Evolutionary conservation across 2,329 filamentous ascomycete species (phyloP), one percentile per base, ranked within the genome.

Genomic region (Microsporum canis): DNA sequence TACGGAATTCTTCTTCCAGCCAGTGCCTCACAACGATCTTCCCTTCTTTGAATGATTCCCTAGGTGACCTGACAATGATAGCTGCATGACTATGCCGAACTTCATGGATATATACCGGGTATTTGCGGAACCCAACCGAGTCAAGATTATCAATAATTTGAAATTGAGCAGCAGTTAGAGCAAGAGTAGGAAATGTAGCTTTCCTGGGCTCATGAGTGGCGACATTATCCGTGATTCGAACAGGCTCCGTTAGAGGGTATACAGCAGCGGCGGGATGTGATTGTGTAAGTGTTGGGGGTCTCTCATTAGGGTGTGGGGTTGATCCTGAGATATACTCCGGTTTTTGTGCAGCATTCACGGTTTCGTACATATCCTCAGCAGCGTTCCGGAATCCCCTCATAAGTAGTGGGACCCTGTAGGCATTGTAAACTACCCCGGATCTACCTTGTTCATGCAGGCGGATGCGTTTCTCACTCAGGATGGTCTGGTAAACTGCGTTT

Each of bases 71-170:
- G 39, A 95, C 85, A 65, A 97, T 89, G 56, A 97, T 95, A 2
- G 91, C 91, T 0, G 91, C 92, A 73, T 97, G 92, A 63, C 84
- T 89, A 71, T 96, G 89, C n/a, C 80, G 76, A 60, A 84, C 81
- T 4, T 91, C 88, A 61, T 78, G 76, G 61, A 79, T 78, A 62
- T 77, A 73, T 7, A 78, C 82, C 0, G 80, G 80, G 65, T 80
- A 83, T 66, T 84, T 85, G 49, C 74, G 78, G 69, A 83, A 81
- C 2, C 82, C 82, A 0, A 85, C 75, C 3, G 76, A 71, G 65
- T 97, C 85, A 57, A 97, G 77, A 7, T 84, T 83, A 34, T 87
- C 80, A 64, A 96, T 88, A 83, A 96, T 96, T 57, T 82, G 80
- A 71, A 96, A 95, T 74, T 97, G 92, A 56, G 85, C 83, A 3